Percentiles rank a stretch among this genome's conserved stretches.
Conservation (phyloP, 768 basidiomycete species). For the Trametes cinnabarina region DNA sequence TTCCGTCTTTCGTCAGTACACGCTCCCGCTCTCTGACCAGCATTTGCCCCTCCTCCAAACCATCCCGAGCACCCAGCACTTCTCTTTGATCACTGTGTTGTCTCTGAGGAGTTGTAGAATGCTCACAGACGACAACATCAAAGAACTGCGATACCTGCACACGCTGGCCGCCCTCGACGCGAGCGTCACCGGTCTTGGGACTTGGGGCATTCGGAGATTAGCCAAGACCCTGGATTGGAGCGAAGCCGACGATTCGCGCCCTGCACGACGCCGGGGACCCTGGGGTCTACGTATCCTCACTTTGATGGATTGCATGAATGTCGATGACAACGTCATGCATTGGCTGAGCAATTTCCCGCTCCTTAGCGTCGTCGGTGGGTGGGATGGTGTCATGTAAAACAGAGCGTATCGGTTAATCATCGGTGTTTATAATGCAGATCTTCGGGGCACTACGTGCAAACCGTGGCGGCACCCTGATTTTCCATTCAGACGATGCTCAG, state of each 20-base stretch:
- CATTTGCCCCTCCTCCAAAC: constrained; percentile 56
- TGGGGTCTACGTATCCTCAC: constrained; percentile 60
- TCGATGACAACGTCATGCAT: constrained; percentile 42
- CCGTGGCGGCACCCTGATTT: not conserved
- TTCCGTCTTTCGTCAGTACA: constrained; percentile 35
- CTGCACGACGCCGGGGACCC: constrained; percentile 39
- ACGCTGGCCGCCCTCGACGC: constrained; percentile 64
- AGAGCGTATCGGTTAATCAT: too few relatives aligned
- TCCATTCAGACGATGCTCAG: constrained; percentile 12
- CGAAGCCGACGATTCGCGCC: constrained; percentile 28
- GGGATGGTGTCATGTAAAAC: too few relatives aligned
- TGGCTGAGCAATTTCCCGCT: constrained; percentile 51
- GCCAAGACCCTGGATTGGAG: constrained; percentile 45
- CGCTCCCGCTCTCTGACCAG: constrained; percentile 52
- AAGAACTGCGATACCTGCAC: constrained; percentile 49
- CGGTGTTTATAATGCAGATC: constrained; percentile 21
- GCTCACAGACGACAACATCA: constrained; percentile 58
- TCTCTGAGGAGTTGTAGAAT: constrained; percentile 53
- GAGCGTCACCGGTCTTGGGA: constrained; percentile 49
- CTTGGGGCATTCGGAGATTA: constrained; percentile 53
- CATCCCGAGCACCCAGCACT: constrained; percentile 52
- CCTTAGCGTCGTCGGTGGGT: constrained; percentile 60
- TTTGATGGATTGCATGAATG: constrained; percentile 50
- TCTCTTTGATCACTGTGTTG: constrained; percentile 64
- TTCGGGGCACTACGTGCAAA: constrained; percentile 29